Evolutionary conservation across 148 eudicot genomes (phyloP).

Genomic region (Cornus kousa): DNA sequence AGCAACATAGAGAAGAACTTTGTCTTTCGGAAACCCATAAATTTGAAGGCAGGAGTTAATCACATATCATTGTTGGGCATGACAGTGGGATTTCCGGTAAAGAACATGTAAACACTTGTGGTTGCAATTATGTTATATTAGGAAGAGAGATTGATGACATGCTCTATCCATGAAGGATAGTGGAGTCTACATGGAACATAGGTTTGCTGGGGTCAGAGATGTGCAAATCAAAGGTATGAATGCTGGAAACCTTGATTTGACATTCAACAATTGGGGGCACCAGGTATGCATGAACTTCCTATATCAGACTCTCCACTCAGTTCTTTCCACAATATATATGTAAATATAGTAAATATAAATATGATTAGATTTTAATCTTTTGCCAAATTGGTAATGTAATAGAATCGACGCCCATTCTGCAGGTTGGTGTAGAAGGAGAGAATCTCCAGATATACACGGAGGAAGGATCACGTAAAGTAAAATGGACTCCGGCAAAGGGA

Average conservation of each 20-base stretch:
- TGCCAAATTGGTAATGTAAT: background rate
- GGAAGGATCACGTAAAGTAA: constrained; percentile 50
- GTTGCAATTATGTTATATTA: background rate
- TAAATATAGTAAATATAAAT: too few relatives aligned
- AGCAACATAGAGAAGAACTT: constrained; percentile 43
- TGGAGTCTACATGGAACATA: constrained; percentile 83
- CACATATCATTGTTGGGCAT: constrained; percentile 32
- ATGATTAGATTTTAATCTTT: background rate
- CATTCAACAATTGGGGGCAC: constrained; percentile 67
- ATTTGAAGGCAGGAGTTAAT: constrained; percentile 38
- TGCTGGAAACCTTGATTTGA: constrained; percentile 73
- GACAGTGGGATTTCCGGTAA: constrained; percentile 54
- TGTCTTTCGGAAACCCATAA: constrained; percentile 33
- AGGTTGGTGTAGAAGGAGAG: constrained; percentile 73
- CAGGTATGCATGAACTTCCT: constrained; percentile 34
- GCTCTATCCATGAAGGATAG: constrained; percentile 48
- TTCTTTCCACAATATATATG: too few relatives aligned
- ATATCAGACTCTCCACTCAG: background rate
- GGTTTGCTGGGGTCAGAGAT: constrained; percentile 59
- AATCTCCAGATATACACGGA: constrained; percentile 45
- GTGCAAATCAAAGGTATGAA: constrained; percentile 59
- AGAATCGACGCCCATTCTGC: background rate
- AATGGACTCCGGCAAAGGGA: constrained; percentile 51
- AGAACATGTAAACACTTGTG: background rate
- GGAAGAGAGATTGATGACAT: constrained; percentile 4